Percentiles rank a stretch among this genome's conserved stretches.
Evolutionary conservation across 331 rosid genomes (phyloP).

Genomic region (Acacia concinna): DNA sequence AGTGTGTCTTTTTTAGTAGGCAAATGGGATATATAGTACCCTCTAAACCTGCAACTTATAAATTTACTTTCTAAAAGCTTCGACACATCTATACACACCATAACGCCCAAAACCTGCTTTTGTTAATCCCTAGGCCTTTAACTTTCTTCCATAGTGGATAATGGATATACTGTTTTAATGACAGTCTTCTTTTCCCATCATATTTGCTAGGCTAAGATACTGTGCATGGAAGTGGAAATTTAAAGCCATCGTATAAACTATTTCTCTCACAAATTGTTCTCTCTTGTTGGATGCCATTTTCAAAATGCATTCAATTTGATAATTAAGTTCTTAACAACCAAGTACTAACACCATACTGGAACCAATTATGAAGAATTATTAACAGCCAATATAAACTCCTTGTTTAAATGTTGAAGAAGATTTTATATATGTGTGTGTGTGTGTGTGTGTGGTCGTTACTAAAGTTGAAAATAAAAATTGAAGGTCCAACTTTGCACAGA

Average conservation of each 20-base stretch:
- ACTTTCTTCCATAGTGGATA: conserved; percentile 40
- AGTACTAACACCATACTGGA: neutral
- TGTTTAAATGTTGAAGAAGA: neutral
- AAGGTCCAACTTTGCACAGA: conserved; percentile 43
- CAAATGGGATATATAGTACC: conserved; percentile 78
- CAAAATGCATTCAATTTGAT: neutral
- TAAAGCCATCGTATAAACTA: neutral
- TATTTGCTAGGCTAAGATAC: conserved; percentile 35
- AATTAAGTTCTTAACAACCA: neutral
- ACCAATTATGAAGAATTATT: neutral
- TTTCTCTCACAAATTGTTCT: neutral
- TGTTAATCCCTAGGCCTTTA: conserved; percentile 67
- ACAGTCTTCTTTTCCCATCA: conserved; percentile 35
- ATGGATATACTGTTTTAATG: conserved; percentile 45
- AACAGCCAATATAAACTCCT: neutral
- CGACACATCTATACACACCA: conserved; percentile 47
- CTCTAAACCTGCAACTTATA: conserved; percentile 64
- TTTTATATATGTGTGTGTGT: too few species aligned
- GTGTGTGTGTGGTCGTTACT: neutral
- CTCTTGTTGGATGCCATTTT: neutral
- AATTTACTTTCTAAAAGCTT: conserved; percentile 73
- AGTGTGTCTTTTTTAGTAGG: conserved; percentile 59
- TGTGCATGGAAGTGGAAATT: conserved; percentile 10
- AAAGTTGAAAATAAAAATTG: neutral
- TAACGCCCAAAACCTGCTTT: conserved; percentile 63